phyloP scores from a whole-genome alignment of 768 basidiomycete genomes.

The Serendipita indica region DNA sequence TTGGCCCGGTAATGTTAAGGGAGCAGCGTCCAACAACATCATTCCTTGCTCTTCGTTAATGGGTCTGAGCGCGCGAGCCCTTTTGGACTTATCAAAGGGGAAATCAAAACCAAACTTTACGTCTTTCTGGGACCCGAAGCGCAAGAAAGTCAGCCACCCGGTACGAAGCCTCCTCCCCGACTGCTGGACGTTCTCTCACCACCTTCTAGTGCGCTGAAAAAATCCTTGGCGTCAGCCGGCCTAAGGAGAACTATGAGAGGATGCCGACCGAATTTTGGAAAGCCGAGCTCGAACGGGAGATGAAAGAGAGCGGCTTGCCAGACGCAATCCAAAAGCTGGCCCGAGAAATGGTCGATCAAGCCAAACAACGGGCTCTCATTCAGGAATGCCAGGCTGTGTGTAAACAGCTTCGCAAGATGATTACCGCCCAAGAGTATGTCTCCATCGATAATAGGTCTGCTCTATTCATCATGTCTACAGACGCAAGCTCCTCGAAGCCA shows the following conservation, averaged over 20 bases:
- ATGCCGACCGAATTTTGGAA: not conserved
- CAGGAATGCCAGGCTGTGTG: not conserved
- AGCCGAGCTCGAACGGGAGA: not conserved
- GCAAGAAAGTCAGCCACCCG: not conserved
- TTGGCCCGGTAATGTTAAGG: not conserved
- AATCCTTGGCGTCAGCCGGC: not conserved
- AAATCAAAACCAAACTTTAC: not conserved
- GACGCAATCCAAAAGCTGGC: conserved; percentile 1
- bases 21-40: not conserved
- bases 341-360: conserved; percentile 3
- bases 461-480: not conserved
- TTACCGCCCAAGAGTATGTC: not conserved
- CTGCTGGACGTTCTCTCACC: not conserved
- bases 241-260: conserved; percentile 3
- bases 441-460: not conserved
- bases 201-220: not conserved
- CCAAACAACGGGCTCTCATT: conserved; percentile 3
- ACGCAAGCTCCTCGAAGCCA: not conserved
- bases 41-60: conserved; percentile 6
- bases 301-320: not conserved
- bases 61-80: conserved; percentile 7
- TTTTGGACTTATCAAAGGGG: not conserved
- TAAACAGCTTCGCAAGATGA: not conserved
- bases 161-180: not conserved
- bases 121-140: not conserved